Base-by-base conservation (phyloP, 257 asterid species). In the Datura wrightii region DNA sequence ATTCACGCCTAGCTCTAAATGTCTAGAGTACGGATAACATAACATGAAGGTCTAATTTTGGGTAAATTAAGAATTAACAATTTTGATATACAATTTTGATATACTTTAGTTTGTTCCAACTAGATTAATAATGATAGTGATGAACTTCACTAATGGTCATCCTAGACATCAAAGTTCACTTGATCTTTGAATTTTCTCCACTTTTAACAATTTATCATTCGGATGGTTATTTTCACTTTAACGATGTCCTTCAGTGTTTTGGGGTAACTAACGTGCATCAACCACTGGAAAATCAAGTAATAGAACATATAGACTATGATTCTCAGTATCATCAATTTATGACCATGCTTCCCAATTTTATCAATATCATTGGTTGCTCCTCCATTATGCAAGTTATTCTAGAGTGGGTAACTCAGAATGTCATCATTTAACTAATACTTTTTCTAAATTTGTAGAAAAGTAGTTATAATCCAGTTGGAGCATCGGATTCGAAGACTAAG, bases 401-500 rank as follows among this genome's bases (percentile, higher is more conserved):
- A 71, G 79, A 41, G 54, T 44, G 52, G 34, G 54, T 18, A 41
- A 42, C 54, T 48, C 10, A 24, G 7, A 13, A 53, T 74, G 39
- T 74, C 44, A 48, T 48, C 42, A 15, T 48, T 14, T 48, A 48
- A 74, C 44, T 46, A 74, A n/a, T 11, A 6, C 24, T 48, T 53
- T 24, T 31, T 78, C 82, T 52, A 53, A 34, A 52, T 78, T 53
- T 83, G 79, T 67, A 89, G 87, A 84, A 65, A 82, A 84, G 34
- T 14, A n/a, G 36, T 15, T 67, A 85, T 76, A 88, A 14, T 89
- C 31, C 87, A 0, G 95, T 86, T 24, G 91, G 92, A 84, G 89
- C 44, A 9, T 83, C 92, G 94, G 93, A 92, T 76, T 85, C 88
- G 7, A 84, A 86, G 87, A 82, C 85, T 6, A 80, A 79, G 19